phyloP scores from a whole-genome alignment of 1,139 yeast species.

The Geotrichum bryndzae region DNA sequence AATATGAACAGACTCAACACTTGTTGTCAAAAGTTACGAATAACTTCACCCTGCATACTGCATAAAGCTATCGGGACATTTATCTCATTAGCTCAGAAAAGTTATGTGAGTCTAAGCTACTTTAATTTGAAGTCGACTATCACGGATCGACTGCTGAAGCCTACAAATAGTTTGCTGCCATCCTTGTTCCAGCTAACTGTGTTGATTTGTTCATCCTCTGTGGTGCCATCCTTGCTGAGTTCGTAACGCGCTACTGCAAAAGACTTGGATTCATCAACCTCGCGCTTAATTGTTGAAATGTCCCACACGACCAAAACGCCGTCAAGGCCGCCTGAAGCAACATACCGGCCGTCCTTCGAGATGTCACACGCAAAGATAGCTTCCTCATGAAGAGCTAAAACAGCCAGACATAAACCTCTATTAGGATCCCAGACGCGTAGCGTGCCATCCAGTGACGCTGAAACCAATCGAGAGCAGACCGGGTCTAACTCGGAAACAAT shows the following conservation, averaged over 20 bases:
- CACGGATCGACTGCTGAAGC: conserved; percentile 20
- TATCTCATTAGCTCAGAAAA: not conserved
- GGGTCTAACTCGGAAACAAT: conserved; percentile 18
- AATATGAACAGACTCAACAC: not conserved
- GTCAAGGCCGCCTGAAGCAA: conserved; percentile 60
- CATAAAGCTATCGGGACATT: not conserved
- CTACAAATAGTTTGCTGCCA: conserved; percentile 25
- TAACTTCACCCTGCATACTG: not conserved
- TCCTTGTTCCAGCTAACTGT: conserved; percentile 27
- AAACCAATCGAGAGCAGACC: conserved; percentile 31
- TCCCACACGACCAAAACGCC: conserved; percentile 57
- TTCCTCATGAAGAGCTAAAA: conserved; percentile 41
- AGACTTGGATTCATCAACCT: not conserved
- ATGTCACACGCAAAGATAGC: conserved; percentile 51
- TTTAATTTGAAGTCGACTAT: conserved; percentile 13
- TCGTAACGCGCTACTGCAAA: conserved; percentile 18
- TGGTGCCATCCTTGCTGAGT: not conserved
- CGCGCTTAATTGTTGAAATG: conserved; percentile 23
- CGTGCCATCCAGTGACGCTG: conserved; percentile 65
- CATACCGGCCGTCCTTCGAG: conserved; percentile 44
- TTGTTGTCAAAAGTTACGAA: not conserved
- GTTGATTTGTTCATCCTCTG: conserved; percentile 17
- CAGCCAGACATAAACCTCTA: conserved; percentile 39
- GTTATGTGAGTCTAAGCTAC: not conserved
- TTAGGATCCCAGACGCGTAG: conserved; percentile 61